Evolutionary conservation across 768 basidiomycete species (phyloP), one percentile per base, ranked within the genome.

Genomic region (Mycena galericulata): DNA sequence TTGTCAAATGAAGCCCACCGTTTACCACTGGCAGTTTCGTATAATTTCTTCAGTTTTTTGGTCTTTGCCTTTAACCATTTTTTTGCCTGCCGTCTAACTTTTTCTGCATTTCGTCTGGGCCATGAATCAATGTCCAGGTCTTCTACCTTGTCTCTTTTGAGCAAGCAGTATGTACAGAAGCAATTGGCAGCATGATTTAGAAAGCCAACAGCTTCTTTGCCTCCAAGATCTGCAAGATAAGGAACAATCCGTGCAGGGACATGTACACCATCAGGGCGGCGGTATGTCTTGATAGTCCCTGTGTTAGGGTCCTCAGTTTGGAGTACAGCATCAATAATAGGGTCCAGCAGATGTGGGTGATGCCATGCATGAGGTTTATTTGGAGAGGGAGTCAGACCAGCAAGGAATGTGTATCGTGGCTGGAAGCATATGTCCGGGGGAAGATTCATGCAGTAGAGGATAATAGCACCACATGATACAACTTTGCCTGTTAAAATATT

Each of bases 161-260:
- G 62, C 7, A 45, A 17, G 57, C 75, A 76, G n/a, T 40, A 75
- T 2, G 67, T 64, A 45, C 76, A 77, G 45, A 74, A 77, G 22
- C 34, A 36, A 14, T 36, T 6, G 34, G 34, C 34, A 36, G 34
- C 34, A 36, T 36, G 34, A 36, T 36, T 36, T 14, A 36, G 34
- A 36, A 36, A 36, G 34, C 34, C 34, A 36, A 14, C 34, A 7
- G 34, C 34, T 36, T 36, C 34, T 36, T 36, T 36, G 14, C 34
- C 34, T 36, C 34, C 34, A 36, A 36, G 34, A 36, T 36, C 3
- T 18, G 26, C 9, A 24, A 14, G 34, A 12, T 38, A 49, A 24
- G 22, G 29, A 2, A 62, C 26, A 26, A 47, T 12, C 9, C 29
- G 38, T 17, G 51, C 12, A 8, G 15, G 40, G 40, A 22, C 5